Evolutionary conservation across 805 yeast species (phyloP).

Genomic region (Suhomyces canberraensis): DNA sequence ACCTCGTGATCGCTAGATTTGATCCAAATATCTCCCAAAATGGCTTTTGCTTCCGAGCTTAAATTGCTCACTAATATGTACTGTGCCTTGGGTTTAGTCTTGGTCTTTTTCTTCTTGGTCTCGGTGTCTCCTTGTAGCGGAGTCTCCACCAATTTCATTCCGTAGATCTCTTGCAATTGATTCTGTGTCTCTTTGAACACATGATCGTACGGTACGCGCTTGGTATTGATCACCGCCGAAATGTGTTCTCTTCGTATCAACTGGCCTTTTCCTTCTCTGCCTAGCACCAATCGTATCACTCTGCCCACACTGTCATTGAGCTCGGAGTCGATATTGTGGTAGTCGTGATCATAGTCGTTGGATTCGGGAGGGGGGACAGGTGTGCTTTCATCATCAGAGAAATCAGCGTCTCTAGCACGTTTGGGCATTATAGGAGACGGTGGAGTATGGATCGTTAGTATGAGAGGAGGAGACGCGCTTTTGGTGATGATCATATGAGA

Average conservation of each 20-base stretch:
- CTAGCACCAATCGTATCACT: slow-evolving; percentile 16
- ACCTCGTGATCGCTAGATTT: slow-evolving; percentile 3
- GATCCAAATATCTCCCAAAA: slow-evolving; percentile 27
- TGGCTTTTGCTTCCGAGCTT: slow-evolving; percentile 13
- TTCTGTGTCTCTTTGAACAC: slow-evolving; percentile 15
- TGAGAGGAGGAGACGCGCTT: too few species aligned
- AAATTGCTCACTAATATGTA: slow-evolving; percentile 21
- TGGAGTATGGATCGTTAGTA: too few species aligned
- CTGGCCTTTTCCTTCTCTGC: slow-evolving; percentile 20
- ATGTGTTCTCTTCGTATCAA: slow-evolving; percentile 23
- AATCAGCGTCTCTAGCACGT: too few species aligned
- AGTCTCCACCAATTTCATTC: slow-evolving; percentile 21
- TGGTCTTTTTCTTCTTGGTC: slow-evolving; percentile 3
- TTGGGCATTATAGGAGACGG: too few species aligned
- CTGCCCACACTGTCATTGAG: slow-evolving; percentile 7
- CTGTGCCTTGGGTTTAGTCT: slow-evolving; percentile 11
- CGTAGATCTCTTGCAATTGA: slow-evolving; percentile 23
- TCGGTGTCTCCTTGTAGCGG: slow-evolving; percentile 8
- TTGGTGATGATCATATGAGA: too few species aligned
- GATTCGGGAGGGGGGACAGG: too few species aligned
- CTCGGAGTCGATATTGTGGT: slow-evolving; percentile 1
- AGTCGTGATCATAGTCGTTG: neutral
- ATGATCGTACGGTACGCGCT: slow-evolving; percentile 11
- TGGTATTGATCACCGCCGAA: slow-evolving; percentile 7
- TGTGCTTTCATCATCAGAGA: too few species aligned